Evolutionary conservation across 352 stramenopile genomes (phyloP).

Genomic region (Globisporangium polare): DNA sequence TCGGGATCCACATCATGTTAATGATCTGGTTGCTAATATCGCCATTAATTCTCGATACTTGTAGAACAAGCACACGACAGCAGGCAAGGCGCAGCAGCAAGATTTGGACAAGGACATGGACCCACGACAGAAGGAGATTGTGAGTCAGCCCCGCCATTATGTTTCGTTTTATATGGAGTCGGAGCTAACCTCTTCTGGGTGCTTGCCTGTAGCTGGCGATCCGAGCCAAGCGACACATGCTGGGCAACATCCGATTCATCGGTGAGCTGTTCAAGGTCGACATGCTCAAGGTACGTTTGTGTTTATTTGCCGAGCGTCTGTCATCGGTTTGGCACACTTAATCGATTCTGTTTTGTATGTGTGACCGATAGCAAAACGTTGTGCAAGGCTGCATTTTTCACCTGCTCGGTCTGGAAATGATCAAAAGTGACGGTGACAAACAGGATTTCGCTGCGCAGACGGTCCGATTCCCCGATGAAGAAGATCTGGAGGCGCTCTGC

Average conservation of each 20-base stretch:
- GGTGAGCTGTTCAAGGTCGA: conserved; percentile 87
- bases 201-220: conserved; percentile 37
- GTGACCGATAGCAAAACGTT: conserved; percentile 42
- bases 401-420: conserved; percentile 70
- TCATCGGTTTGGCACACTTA: neutral
- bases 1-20: neutral
- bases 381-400: conserved; percentile 80
- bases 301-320: neutral
- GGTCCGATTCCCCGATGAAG: conserved; percentile 75
- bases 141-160: too few relatives aligned
- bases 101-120: conserved; percentile 41
- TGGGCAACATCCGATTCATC: conserved; percentile 88
- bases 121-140: conserved; percentile 48
- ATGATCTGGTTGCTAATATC: neutral
- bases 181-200: neutral
- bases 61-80: conserved; percentile 43
- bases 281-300: conserved; percentile 62
- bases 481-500: conserved; percentile 83
- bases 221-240: conserved; percentile 68
- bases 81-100: conserved; percentile 29
- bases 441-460: conserved; percentile 57
- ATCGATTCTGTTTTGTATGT: neutral
- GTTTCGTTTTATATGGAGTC: too few relatives aligned
- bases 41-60: neutral
- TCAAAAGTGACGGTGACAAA: conserved; percentile 26